phyloP scores from a whole-genome alignment of 2,329 filamentous ascomycete species.

The Aspergillus sclerotialis region DNA sequence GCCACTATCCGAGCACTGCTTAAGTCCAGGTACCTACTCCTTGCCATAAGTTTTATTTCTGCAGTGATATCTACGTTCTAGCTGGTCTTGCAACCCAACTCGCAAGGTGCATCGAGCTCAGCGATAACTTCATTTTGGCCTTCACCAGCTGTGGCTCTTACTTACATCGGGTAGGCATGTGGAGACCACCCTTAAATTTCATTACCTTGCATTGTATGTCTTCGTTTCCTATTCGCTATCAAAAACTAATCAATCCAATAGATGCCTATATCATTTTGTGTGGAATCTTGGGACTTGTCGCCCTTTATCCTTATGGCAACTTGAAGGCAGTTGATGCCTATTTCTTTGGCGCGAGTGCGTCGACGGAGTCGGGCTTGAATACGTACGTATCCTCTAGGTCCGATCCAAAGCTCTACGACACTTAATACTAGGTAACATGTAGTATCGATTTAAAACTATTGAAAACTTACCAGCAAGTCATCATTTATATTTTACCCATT shows the following conservation, averaged over 20 bases:
- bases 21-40: too few species aligned
- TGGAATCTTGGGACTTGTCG: constrained; percentile 27
- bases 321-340: constrained; percentile 41
- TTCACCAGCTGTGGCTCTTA: too few species aligned
- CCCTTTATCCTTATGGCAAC: constrained; percentile 36
- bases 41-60: too few species aligned
- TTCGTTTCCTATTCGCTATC: background rate
- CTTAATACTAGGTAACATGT: background rate
- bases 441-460: constrained; percentile 47
- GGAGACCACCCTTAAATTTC: constrained; percentile 19
- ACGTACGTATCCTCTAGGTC: constrained; percentile 28
- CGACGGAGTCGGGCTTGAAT: constrained; percentile 47
- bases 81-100: too few species aligned
- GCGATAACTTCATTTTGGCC: too few species aligned
- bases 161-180: constrained; percentile 13
- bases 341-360: constrained; percentile 45
- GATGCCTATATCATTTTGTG: constrained; percentile 36
- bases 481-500: constrained; percentile 45
- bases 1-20: too few species aligned
- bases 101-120: too few species aligned
- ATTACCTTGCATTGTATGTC: constrained; percentile 23
- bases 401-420: background rate
- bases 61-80: too few species aligned
- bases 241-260: constrained; percentile 8
- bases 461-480: constrained; percentile 46